Percentiles rank a stretch among this genome's conserved stretches.
Conservation (phyloP, 2,329 filamentous ascomycete genomes). For the Neurospora sp. region DNA sequence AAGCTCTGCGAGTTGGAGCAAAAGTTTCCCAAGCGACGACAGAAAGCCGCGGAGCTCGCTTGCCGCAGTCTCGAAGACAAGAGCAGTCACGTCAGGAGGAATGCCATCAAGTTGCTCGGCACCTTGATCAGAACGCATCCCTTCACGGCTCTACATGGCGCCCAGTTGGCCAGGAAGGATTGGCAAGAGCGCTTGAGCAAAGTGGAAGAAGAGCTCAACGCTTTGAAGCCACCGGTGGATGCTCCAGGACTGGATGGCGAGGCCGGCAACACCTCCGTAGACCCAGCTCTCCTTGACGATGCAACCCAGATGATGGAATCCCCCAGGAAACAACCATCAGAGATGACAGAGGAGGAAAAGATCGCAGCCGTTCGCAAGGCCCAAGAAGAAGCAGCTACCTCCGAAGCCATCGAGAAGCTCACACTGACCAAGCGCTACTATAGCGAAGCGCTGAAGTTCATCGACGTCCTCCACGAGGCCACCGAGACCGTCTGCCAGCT, state of each 20-base stretch:
- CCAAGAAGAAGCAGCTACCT: constrained; percentile 77
- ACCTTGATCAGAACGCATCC: constrained; percentile 89
- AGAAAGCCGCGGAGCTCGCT: constrained; percentile 78
- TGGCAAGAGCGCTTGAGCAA: constrained; percentile 76
- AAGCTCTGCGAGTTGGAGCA: constrained; percentile 90
- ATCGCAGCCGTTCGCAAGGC: constrained; percentile 65
- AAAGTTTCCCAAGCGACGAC: constrained; percentile 87
- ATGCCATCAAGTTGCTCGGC: constrained; percentile 85
- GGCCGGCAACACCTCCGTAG: constrained; percentile 58
- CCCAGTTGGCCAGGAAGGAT: constrained; percentile 72
- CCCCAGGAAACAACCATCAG: constrained; percentile 48
- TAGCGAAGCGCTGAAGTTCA: constrained; percentile 85
- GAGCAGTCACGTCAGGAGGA: constrained; percentile 92
- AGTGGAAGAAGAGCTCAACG: constrained; percentile 72
- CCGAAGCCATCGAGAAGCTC: constrained; percentile 78
- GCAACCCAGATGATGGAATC: constrained; percentile 71
- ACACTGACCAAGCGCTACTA: constrained; percentile 87
- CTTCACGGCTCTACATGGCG: constrained; percentile 84
- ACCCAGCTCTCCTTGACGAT: constrained; percentile 74
- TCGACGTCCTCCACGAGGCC: constrained; percentile 78
- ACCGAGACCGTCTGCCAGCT: constrained; percentile 77
- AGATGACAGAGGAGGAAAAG: constrained; percentile 73
- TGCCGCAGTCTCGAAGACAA: constrained; percentile 90
- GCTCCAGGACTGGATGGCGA: constrained; percentile 63
- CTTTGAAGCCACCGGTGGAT: constrained; percentile 67